Conservation (phyloP, 768 basidiomycete species). For the Podaxis sp. region DNA sequence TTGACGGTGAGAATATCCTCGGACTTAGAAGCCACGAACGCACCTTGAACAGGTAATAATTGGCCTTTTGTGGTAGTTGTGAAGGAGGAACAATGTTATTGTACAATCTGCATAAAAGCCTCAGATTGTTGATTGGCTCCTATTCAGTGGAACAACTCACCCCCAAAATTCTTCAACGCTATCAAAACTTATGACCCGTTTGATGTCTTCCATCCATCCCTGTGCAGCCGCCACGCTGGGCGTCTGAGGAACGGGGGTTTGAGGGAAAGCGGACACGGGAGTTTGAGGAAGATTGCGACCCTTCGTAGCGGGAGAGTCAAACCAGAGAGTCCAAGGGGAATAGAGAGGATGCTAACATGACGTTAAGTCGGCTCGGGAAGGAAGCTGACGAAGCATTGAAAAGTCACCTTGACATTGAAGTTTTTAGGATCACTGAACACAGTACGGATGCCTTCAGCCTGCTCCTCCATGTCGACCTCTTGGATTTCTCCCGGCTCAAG, state of each 20-base stretch:
- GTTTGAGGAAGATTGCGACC: constrained; percentile 86
- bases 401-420: constrained; percentile 91
- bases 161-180: constrained; percentile 99
- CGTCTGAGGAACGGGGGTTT: constrained; percentile 71
- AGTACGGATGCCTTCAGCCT: constrained; percentile 82
- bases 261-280: constrained; percentile 73
- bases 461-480: constrained; percentile 82
- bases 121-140: constrained; percentile 20
- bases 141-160: constrained; percentile 39
- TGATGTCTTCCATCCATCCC: constrained; percentile 99
- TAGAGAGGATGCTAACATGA: constrained; percentile 80
- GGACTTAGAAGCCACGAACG: constrained; percentile 21
- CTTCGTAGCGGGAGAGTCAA: constrained; percentile 92
- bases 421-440: constrained; percentile 91
- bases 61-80: constrained; percentile 91
- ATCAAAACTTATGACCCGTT: constrained; percentile 93
- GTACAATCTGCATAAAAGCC: constrained; percentile 58
- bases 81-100: constrained; percentile 98
- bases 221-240: constrained; percentile 71
- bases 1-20: neutral
- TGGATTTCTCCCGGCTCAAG: constrained; percentile 83
- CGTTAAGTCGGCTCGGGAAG: neutral
- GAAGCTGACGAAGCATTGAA: neutral
- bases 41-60: constrained; percentile 99
- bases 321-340: constrained; percentile 97